phyloP scores from a whole-genome alignment of 257 asterid genomes.

The Cruciata laevipes region DNA sequence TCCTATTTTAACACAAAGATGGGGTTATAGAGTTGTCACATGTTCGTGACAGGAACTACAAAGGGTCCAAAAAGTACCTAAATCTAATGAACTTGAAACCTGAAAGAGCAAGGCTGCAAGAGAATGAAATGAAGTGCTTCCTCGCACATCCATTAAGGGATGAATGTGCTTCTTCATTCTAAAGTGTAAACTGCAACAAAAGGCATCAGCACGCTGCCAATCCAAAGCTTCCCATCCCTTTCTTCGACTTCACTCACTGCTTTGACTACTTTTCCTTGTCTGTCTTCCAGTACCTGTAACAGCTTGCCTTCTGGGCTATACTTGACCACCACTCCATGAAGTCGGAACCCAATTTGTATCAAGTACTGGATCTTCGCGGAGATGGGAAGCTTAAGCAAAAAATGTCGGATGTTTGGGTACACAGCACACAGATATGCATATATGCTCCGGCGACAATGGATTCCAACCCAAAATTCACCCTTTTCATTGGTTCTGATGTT shows the following conservation, averaged over 20 bases:
- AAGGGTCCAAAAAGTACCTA: not conserved
- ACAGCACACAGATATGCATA: slow-evolving; percentile 46
- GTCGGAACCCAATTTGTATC: slow-evolving; percentile 69
- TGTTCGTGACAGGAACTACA: not conserved
- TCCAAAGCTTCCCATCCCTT: slow-evolving; percentile 88
- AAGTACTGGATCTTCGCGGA: slow-evolving; percentile 55
- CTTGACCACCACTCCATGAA: slow-evolving; percentile 54
- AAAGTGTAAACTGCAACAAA: slow-evolving; percentile 66
- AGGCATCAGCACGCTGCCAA: slow-evolving; percentile 86
- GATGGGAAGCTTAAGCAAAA: slow-evolving; percentile 70
- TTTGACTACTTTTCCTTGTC: slow-evolving; percentile 70
- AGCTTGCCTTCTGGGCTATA: slow-evolving; percentile 80
- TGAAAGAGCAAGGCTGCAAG: not conserved
- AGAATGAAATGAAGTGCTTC: not conserved
- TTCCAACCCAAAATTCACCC: slow-evolving; percentile 89
- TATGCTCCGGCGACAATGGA: slow-evolving; percentile 60
- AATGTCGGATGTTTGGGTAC: slow-evolving; percentile 41
- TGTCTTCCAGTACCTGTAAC: slow-evolving; percentile 59
- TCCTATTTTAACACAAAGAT: no score
- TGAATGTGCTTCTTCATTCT: slow-evolving; percentile 10
- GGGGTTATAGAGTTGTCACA: not conserved
- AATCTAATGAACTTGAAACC: not conserved
- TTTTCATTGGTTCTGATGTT: slow-evolving; percentile 66
- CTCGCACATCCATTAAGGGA: not conserved
- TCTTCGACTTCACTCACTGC: slow-evolving; percentile 90